Evolutionary conservation across 164 flowering plant species (phyloP).

Genomic region (Taxillus chinensis): DNA sequence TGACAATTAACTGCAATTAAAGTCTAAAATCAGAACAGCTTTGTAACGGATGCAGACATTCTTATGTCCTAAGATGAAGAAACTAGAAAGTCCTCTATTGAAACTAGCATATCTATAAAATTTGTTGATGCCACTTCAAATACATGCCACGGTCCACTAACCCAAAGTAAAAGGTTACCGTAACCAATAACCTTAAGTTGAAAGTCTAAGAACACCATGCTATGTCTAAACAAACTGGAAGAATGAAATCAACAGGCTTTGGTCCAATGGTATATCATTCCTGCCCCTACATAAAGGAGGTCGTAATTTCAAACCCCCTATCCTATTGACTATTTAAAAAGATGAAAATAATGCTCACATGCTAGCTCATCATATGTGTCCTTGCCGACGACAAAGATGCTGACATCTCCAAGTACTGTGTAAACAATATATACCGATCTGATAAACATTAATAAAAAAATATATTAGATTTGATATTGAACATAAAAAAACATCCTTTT

Average conservation of each 20-base stretch:
- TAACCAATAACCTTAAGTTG: too few species aligned
- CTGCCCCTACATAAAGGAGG: too few species aligned
- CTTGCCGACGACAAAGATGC: conserved; percentile 87
- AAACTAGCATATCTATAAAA: not conserved
- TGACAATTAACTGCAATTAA: too few species aligned
- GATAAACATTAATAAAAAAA: conserved; percentile 11
- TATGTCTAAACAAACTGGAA: too few species aligned
- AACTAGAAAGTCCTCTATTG: not conserved
- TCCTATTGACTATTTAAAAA: too few species aligned
- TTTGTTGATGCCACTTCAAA: not conserved
- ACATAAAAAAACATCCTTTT: not conserved
- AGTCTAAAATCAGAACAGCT: too few species aligned
- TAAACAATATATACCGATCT: conserved; percentile 96
- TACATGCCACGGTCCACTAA: not conserved
- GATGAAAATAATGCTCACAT: conserved; percentile 44
- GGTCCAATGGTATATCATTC: too few species aligned
- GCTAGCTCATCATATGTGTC: conserved; percentile 98
- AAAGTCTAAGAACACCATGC: too few species aligned
- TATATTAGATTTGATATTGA: not conserved
- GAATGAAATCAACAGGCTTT: too few species aligned
- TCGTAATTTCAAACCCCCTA: too few species aligned
- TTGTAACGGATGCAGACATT: too few species aligned
- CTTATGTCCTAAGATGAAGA: too few species aligned
- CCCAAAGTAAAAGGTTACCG: not conserved
- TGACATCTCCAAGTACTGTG: conserved; percentile 91